phyloP scores from a whole-genome alignment of 2,329 filamentous ascomycete species.

The Phialocephala subalpina region DNA sequence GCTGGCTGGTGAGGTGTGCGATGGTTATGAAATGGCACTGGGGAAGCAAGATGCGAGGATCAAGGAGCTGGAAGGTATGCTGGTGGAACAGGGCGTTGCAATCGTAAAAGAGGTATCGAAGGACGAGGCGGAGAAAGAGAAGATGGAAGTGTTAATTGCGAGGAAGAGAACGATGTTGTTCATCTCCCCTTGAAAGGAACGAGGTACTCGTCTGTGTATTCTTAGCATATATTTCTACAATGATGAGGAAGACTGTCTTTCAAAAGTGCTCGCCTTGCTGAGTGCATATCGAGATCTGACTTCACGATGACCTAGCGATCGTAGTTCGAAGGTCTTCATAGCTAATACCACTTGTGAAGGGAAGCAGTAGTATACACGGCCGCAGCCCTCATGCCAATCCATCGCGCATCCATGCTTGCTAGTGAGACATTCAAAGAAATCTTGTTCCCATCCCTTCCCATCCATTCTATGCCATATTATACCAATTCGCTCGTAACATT shows the following conservation, averaged over 20 bases:
- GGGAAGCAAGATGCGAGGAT: background rate
- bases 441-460: constrained; percentile 19
- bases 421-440: constrained; percentile 44
- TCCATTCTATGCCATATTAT: constrained; percentile 29
- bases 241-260: background rate
- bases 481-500: constrained; percentile 46
- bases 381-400: constrained; percentile 28
- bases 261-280: background rate
- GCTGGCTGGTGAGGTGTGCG: background rate
- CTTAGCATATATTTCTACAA: too few species aligned
- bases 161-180: background rate
- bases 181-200: background rate
- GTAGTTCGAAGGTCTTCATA: constrained; percentile 26
- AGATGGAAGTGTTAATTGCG: background rate
- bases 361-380: constrained; percentile 43
- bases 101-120: background rate
- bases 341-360: constrained; percentile 38
- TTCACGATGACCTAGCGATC: background rate
- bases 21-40: background rate
- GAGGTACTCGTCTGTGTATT: background rate
- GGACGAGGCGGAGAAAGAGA: background rate
- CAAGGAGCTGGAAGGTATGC: background rate
- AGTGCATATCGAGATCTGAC: background rate
- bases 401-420: constrained; percentile 39
- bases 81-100: background rate